Evolutionary conservation across 225 moss, liverwort and hornwort genomes (phyloP).

Genomic region (Ulota crispa): DNA sequence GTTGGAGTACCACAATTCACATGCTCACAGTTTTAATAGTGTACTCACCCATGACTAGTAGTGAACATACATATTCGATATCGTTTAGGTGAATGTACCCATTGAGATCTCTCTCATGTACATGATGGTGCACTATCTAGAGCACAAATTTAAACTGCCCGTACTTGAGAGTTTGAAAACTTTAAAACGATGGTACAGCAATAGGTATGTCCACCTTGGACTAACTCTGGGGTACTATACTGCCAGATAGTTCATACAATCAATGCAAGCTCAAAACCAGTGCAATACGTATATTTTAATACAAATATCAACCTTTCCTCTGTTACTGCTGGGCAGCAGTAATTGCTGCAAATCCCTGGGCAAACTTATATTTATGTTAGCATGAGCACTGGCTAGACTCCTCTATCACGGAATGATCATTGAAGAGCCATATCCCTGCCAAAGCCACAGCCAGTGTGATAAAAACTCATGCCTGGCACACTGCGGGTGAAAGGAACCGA

Average conservation of each 20-base stretch:
- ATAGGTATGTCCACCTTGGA: too few species aligned
- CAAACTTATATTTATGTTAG: not conserved
- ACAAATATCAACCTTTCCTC: not conserved
- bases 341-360: not conserved
- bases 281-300: not conserved
- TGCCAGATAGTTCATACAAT: not conserved
- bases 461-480: not conserved
- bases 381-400: not conserved
- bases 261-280: not conserved
- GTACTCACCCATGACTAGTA: too few species aligned
- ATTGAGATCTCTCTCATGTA: too few species aligned
- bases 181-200: too few species aligned
- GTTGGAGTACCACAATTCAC: too few species aligned
- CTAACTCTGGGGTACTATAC: not conserved
- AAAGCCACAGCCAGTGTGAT: not conserved
- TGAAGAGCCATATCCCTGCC: not conserved
- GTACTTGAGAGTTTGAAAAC: too few species aligned
- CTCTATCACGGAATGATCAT: constrained; percentile 12
- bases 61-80: too few species aligned
- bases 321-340: not conserved
- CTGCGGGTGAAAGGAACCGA: too few species aligned
- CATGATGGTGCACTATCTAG: too few species aligned
- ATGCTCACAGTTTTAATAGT: too few species aligned
- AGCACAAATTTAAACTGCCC: too few species aligned
- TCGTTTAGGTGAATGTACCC: too few species aligned